Base-by-base conservation (phyloP, 208 protist genomes). In the Leishmania braziliensis region DNA sequence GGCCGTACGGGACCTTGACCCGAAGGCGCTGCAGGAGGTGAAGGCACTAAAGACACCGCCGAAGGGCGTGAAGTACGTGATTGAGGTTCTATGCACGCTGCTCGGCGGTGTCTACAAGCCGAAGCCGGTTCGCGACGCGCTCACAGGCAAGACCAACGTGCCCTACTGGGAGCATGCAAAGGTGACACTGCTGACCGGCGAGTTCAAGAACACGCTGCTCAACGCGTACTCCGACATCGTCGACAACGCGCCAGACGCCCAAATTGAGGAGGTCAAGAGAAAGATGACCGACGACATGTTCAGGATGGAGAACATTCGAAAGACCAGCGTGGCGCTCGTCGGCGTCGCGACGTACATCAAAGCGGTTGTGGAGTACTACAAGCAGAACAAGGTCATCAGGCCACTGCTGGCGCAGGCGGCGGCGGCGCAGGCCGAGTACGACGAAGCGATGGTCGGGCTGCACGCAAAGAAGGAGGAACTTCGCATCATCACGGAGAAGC, bases 321-420 rank as follows among this genome's bases (percentile, higher is more conserved):
- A 98, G 81, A 96, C 93, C 36, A 97, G 94, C 70, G 88, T 93
- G 48, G 95, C 96, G 5, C 83, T 98, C 39, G 93, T 99, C 62
- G 98, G 98, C 77, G 97, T 99, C 60, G 99, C 97, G 56, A 95
- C 97, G 36, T 99, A 99, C 96, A 98, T 99, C 60, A 93, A 94
- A 63, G 98, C 99, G 2, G 98, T 99, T 80, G 95, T 99, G 86
- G 98, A 99, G 86, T 99, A 99, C 91, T 98, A 99, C 90, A 96
- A 97, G 86, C 98, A 99, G 71, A 97, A 98, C 80, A 99, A 99
- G 87, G 92, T 96, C 29, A 99, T 99, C 76, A 95, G 97, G 83
- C 98, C 98, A 14, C 93, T 98, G 43, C 97, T 97, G 26, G 97
- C 86, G 70, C 95, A 97, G 87, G 91, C 83, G 20, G 98, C 87